These are phyloP conservation scores for Carpinus fangiana DNA, from an alignment of 306 rosid species.

Conservation along the genomic window DNA sequence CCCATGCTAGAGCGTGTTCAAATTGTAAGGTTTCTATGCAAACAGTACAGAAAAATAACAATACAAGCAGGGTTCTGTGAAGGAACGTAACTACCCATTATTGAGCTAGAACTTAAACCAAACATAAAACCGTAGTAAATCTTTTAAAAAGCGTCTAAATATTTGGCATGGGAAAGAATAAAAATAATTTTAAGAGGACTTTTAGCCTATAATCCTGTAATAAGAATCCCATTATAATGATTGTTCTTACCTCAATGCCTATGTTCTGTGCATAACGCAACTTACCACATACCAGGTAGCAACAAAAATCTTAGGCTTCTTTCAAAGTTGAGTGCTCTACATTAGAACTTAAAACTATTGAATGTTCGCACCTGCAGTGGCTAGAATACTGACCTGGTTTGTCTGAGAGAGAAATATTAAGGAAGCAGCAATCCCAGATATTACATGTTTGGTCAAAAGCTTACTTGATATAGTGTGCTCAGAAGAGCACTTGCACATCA, in stretches of 20 bases:
- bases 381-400: constrained; percentile 57
- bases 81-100: neutral
- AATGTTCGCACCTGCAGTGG: constrained; percentile 10
- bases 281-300: constrained; percentile 5
- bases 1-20: neutral
- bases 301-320: constrained; percentile 5
- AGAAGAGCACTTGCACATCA: constrained; percentile 45
- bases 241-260: neutral
- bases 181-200: constrained; percentile 8
- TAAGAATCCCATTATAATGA: neutral
- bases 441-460: constrained; percentile 53
- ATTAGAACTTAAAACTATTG: constrained; percentile 6
- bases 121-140: neutral
- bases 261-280: neutral
- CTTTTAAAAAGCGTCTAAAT: neutral
- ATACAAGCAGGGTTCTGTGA: neutral
- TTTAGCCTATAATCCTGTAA: neutral
- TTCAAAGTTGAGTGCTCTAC: constrained; percentile 11
- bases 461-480: constrained; percentile 45
- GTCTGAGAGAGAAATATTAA: constrained; percentile 60
- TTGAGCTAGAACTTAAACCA: neutral
- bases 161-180: neutral
- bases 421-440: constrained; percentile 77
- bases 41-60: neutral
- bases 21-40: neutral